Evolutionary conservation across 2,329 filamentous ascomycete genomes (phyloP).

Genomic region (Aspergillus unguis): DNA sequence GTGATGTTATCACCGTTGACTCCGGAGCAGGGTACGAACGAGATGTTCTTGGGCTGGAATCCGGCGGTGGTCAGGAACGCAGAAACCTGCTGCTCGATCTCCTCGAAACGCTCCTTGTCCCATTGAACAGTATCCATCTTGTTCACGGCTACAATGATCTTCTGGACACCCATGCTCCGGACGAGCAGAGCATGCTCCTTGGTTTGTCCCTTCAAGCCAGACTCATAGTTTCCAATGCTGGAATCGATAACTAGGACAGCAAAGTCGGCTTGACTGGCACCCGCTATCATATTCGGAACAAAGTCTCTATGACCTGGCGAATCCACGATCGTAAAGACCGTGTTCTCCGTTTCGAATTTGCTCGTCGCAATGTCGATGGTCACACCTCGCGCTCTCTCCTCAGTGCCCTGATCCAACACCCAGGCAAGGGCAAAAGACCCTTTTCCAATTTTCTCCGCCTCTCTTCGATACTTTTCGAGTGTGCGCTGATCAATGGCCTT

Average conservation of each 20-base stretch:
- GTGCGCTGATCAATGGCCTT: slow-evolving; percentile 84
- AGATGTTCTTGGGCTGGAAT: slow-evolving; percentile 76
- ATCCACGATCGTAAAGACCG: slow-evolving; percentile 88
- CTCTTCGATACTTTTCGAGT: slow-evolving; percentile 80
- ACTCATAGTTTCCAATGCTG: slow-evolving; percentile 85
- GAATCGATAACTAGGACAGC: slow-evolving; percentile 93
- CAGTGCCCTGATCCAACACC: slow-evolving; percentile 89
- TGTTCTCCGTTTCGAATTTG: slow-evolving; percentile 84
- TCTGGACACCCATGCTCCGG: slow-evolving; percentile 84
- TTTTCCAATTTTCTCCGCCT: slow-evolving; percentile 89
- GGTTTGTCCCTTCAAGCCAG: slow-evolving; percentile 88
- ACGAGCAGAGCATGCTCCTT: slow-evolving; percentile 88
- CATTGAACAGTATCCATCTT: slow-evolving; percentile 87
- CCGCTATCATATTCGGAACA: slow-evolving; percentile 98
- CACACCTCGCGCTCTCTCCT: slow-evolving; percentile 84
- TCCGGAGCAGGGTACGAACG: slow-evolving; percentile 86
- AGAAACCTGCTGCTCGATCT: slow-evolving; percentile 78
- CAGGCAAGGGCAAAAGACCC: slow-evolving; percentile 94
- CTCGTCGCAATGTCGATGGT: slow-evolving; percentile 97
- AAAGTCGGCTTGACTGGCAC: slow-evolving; percentile 92
- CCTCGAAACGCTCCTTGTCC: slow-evolving; percentile 77
- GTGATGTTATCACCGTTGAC: slow-evolving; percentile 82
- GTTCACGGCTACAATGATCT: slow-evolving; percentile 87
- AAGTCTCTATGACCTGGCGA: slow-evolving; percentile 94
- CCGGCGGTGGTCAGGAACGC: slow-evolving; percentile 79